Evolutionary conservation across 768 basidiomycete species (phyloP).

Genomic region (Leucosporidium yakuticum): DNA sequence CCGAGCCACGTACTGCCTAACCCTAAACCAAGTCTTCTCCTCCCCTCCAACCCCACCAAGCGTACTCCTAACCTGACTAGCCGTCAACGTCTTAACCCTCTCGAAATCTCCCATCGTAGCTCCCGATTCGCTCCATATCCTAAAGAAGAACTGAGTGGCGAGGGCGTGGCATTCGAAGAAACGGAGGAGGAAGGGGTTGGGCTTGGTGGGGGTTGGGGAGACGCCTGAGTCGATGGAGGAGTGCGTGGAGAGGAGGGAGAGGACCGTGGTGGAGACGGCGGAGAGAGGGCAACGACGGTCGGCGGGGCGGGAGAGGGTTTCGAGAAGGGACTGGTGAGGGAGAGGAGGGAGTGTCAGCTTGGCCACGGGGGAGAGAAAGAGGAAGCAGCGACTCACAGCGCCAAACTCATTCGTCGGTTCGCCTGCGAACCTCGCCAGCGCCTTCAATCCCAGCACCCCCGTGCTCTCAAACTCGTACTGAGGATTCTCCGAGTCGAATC

Average conservation of each 20-base stretch:
- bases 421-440: constrained; percentile 67
- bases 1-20: constrained; percentile 51
- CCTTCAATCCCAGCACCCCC: constrained; percentile 74
- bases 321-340: constrained; percentile 57
- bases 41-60: constrained; percentile 59
- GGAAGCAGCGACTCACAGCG: constrained; percentile 49
- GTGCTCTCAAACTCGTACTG: constrained; percentile 69
- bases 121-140: constrained; percentile 86
- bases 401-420: constrained; percentile 66
- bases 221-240: constrained; percentile 58
- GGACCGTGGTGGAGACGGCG: constrained; percentile 75
- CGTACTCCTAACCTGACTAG: constrained; percentile 79
- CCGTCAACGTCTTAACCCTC: constrained; percentile 67
- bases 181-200: constrained; percentile 81
- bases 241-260: constrained; percentile 74
- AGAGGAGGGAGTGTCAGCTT: background rate
- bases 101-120: constrained; percentile 69
- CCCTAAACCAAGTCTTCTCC: constrained; percentile 70
- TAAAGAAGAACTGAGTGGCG: constrained; percentile 79
- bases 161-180: constrained; percentile 72
- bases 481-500: constrained; percentile 69
- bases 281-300: constrained; percentile 76
- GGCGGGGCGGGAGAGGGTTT: constrained; percentile 67
- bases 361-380: too few species aligned
- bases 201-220: constrained; percentile 71